Base-by-base conservation (phyloP, 768 basidiomycete species). In the Rhizopogon roseolus region DNA sequence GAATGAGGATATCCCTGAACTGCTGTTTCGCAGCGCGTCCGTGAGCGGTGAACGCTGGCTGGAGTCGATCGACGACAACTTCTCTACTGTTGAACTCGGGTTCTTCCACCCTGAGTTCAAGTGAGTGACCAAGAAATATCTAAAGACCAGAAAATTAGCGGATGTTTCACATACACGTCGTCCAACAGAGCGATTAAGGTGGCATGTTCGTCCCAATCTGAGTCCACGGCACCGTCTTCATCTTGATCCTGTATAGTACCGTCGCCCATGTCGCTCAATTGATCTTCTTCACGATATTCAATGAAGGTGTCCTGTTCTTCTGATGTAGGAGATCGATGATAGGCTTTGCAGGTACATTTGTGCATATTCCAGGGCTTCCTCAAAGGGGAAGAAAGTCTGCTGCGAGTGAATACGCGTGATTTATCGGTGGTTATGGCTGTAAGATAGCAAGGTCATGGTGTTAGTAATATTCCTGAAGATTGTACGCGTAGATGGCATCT, bases 21-120 rank as follows among this genome's bases (percentile, higher is more conserved):
- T 67, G 56, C n/a, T 71, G 65, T 55, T 59, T 72, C 14, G 59
- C 62, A 7, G 40, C 54, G 28, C 53, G 55, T 19, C 42, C 50
- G 67, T 68, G 80, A 60, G 58, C 62, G 48, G 49, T 66, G 61
- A 67, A 75, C 8, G 67, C 65, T 11, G 66, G 60, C 50, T 71
- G 76, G 54, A 84, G 73, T 57, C 73, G 73, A 54, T 81, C 81
- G 52, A 79, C 73, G 7, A 76, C 70, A 6, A 75, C 66, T 27
- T 73, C 64, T 17, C 72, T 75, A 43, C 82, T 72, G 41, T 76
- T 70, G 41, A 68, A 65, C 54, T 74, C 69, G 41, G 74, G 53
- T 36, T 66, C 64, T 13, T 71, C 68, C 19, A 75, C 73, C 46
- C 74, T 70, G 29, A 60, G 56, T 38, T 67, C 56, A 51, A 14